phyloP scores from a whole-genome alignment of 331 rosid species.

The Cydonia oblonga region DNA sequence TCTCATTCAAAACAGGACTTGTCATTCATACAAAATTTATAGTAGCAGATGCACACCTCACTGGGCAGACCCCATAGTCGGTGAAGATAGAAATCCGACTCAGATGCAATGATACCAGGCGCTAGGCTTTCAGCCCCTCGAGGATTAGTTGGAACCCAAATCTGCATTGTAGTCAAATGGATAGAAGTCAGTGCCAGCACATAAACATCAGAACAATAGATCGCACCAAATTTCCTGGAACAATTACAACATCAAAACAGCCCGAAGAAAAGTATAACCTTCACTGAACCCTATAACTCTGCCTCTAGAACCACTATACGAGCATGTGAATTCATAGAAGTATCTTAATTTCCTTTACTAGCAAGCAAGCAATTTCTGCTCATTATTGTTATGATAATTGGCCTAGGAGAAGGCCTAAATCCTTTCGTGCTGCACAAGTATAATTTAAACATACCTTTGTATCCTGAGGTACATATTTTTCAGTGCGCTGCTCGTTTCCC shows the following conservation, averaged over 20 bases:
- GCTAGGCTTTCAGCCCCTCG: conserved; percentile 82
- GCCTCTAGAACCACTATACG: neutral
- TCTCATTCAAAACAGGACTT: no score
- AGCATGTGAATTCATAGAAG: neutral
- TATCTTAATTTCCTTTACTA: neutral
- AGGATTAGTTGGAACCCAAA: conserved; percentile 87
- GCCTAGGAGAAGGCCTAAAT: neutral
- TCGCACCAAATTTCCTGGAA: neutral
- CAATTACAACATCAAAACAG: neutral
- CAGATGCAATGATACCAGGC: conserved; percentile 54
- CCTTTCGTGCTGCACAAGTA: neutral
- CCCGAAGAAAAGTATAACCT: neutral
- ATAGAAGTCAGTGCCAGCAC: conserved; percentile 9
- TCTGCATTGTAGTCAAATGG: conserved; percentile 39
- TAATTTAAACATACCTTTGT: conserved; percentile 34
- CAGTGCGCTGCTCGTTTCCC: conserved; percentile 23
- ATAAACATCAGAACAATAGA: conserved; percentile 2
- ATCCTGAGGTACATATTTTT: conserved; percentile 15
- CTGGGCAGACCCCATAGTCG: conserved; percentile 73
- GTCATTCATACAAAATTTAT: neutral
- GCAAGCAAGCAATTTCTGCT: neutral
- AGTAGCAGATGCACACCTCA: conserved; percentile 38
- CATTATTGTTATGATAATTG: neutral
- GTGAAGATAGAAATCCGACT: conserved; percentile 71
- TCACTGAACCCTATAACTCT: neutral